Evolutionary conservation across 371 early-diverging fungal genomes (phyloP).

Genomic region (Mortierella sp.): DNA sequence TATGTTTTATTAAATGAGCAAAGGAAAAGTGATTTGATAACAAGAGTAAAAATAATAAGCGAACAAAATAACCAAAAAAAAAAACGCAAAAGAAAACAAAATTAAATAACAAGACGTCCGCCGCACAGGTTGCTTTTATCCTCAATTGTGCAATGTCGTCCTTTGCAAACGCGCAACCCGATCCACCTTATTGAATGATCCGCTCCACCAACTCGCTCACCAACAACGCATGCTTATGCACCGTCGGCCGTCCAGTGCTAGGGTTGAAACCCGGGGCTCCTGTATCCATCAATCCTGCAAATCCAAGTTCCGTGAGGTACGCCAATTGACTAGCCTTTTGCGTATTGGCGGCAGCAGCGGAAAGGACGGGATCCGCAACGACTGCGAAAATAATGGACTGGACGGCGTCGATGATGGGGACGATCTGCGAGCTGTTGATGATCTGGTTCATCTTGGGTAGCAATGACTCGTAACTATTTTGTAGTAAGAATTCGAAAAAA

Average conservation of each 20-base stretch:
- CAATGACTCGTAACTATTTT: slow-evolving; percentile 69
- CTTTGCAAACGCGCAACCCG: too few species aligned
- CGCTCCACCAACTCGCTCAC: slow-evolving; percentile 75
- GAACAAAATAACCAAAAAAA: too few species aligned
- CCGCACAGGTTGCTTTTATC: too few species aligned
- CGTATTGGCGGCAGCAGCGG: slow-evolving; percentile 57
- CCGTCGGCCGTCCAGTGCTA: slow-evolving; percentile 44
- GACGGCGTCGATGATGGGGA: slow-evolving; percentile 81
- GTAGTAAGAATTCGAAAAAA: neutral
- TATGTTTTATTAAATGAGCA: too few species aligned
- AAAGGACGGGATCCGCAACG: slow-evolving; percentile 74
- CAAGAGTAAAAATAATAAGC: too few species aligned
- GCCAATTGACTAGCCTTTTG: slow-evolving; percentile 64
- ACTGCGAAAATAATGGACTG: slow-evolving; percentile 85
- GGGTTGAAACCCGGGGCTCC: slow-evolving; percentile 52
- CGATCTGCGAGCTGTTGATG: slow-evolving; percentile 76
- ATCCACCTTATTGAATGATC: slow-evolving; percentile 64
- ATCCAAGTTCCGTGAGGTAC: slow-evolving; percentile 71
- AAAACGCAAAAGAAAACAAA: too few species aligned
- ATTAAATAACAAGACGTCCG: too few species aligned
- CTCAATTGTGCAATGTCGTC: too few species aligned
- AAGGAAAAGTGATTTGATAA: too few species aligned
- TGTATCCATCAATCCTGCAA: slow-evolving; percentile 60
- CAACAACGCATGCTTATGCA: slow-evolving; percentile 65
- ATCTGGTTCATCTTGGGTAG: slow-evolving; percentile 86